Conservation (phyloP, 1,284 basidiomycete species). For the Trichosporon coremiiforme region DNA sequence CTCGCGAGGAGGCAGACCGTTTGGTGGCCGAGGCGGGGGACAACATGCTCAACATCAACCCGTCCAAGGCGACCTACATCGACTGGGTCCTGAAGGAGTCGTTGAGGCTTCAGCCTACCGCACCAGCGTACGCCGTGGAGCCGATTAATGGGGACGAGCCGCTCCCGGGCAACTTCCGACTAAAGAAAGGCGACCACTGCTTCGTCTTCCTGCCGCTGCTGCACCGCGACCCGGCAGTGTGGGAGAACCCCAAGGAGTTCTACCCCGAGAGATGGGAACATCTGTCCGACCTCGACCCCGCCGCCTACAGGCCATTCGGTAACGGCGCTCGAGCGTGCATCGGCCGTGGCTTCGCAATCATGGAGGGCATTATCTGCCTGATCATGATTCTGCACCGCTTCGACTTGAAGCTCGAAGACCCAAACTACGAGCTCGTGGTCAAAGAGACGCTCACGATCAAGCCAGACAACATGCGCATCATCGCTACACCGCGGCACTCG, state of each 20-base stretch:
- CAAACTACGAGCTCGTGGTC: slow-evolving; percentile 58
- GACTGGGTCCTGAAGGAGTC: slow-evolving; percentile 60
- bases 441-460: slow-evolving; percentile 61
- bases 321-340: slow-evolving; percentile 42
- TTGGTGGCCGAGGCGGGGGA: slow-evolving; percentile 46
- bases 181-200: slow-evolving; percentile 54
- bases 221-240: slow-evolving; percentile 59
- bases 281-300: slow-evolving; percentile 51
- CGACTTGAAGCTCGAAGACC: slow-evolving; percentile 58
- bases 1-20: slow-evolving; percentile 62
- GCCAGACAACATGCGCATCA: slow-evolving; percentile 58
- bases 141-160: slow-evolving; percentile 56
- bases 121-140: slow-evolving; percentile 36
- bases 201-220: slow-evolving; percentile 50
- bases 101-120: slow-evolving; percentile 58
- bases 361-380: slow-evolving; percentile 59
- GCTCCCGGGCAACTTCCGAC: slow-evolving; percentile 51
- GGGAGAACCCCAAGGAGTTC: slow-evolving; percentile 59
- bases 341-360: slow-evolving; percentile 60
- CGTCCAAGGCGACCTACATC: slow-evolving; percentile 59
- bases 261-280: slow-evolving; percentile 58
- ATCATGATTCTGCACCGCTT: slow-evolving; percentile 59
- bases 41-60: slow-evolving; percentile 19
- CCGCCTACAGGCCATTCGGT: slow-evolving; percentile 49
- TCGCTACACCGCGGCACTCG: background rate